Base-by-base conservation (phyloP, 2,329 filamentous ascomycete genomes). In the Pseudogymnoascus sp. region DNA sequence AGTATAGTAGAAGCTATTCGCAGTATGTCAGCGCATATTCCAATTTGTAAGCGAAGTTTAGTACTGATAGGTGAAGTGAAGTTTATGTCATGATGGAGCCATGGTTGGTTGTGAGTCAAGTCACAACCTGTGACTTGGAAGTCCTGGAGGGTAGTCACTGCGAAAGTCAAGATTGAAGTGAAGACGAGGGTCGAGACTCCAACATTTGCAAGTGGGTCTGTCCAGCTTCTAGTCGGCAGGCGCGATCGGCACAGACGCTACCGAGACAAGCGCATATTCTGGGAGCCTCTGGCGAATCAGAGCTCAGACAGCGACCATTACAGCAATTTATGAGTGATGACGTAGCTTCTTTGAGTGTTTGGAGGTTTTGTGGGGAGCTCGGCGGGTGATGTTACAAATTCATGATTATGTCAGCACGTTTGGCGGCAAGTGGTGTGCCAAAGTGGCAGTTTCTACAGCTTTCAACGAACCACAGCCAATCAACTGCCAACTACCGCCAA, bases 391-490 rank as follows among this genome's bases (percentile, higher is more conserved):
- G 42, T 28, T 25, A 33, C 45, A 52, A 52, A 12, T 52, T 9
- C n/a, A 6, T 11, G 14, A 30, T 52, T 52, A 52, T 52, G 45
- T 52, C 45, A 52, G 45, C 45, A 19, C 2, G n/a, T 30, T 52
- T 52, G 45, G 45, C 25, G 49, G 49, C 49, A 55, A 25, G 33
- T 55, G 49, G 25, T 55, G 49, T 55, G 49, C 49, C 49, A 55
- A 52, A 55, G 19, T 55, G 25, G 25, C 49, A 55, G 49, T 12
- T 49, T 33, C n/a, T n/a, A 55, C 9, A 30, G 45, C 45, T 52
- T 25, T 19, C 45, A 11, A n/a, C 45, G 4, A 30, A 30, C 22
- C n/a, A 52, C 45, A 16, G 45, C 45, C 45, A 52, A 52, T 52
- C 45, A 52, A 52, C 19, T 19, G 19, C 19, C 19, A 19, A 19